Conservation (phyloP, 306 rosid species). For the Psophocarpus tetragonolobus region DNA sequence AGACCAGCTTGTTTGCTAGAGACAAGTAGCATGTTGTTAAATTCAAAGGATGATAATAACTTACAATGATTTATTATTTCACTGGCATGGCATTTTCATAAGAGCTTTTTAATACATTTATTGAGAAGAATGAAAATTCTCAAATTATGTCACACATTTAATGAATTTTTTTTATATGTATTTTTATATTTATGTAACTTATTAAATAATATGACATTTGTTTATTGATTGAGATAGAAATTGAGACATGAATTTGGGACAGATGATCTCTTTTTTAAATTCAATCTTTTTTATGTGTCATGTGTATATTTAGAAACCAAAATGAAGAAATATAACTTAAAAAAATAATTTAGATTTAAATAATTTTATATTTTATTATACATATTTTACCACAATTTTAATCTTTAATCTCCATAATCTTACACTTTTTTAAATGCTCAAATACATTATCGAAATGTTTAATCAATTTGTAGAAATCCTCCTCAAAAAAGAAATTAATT, state of each 20-base stretch:
- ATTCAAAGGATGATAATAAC: conserved; percentile 25
- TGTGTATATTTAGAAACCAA: not conserved
- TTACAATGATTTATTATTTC: conserved; percentile 11
- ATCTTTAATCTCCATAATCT: not conserved
- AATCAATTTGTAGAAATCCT: too few species aligned
- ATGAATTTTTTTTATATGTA: too few species aligned
- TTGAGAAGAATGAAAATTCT: too few species aligned
- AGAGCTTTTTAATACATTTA: not conserved
- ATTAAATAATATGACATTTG: too few species aligned
- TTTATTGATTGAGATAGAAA: too few species aligned
- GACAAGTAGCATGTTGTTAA: conserved; percentile 14
- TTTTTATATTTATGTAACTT: too few species aligned
- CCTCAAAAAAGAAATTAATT: too few species aligned
- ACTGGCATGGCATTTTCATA: not conserved
- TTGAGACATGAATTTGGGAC: too few species aligned
- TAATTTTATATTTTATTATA: not conserved
- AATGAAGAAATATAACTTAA: not conserved
- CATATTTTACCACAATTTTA: not conserved
- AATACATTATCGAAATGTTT: not conserved
- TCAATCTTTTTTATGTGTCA: not conserved
- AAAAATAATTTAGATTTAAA: not conserved
- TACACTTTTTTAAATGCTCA: not conserved
- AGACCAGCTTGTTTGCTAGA: conserved; percentile 19
- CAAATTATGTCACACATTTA: too few species aligned
- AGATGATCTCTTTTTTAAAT: too few species aligned